Percentiles rank a stretch among this genome's conserved stretches.
Evolutionary conservation across 805 yeast genomes (phyloP).

Genomic region (Candida sithepensis): DNA sequence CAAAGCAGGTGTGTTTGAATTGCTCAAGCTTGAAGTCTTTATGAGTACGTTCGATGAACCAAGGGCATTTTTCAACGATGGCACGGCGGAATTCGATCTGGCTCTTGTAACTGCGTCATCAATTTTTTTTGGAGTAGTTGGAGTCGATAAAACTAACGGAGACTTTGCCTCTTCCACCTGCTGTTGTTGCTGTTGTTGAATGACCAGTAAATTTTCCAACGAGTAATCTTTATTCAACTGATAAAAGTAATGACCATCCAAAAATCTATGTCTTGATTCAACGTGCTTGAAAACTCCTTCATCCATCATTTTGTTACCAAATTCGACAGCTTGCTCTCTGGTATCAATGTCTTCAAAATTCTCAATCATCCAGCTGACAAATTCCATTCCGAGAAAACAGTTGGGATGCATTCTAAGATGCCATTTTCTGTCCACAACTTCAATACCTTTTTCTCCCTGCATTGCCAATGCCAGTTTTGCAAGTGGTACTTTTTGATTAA

Average conservation of each 20-base stretch:
- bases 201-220: slow-evolving; percentile 21
- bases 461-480: slow-evolving; percentile 58
- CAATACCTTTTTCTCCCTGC: slow-evolving; percentile 62
- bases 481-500: slow-evolving; percentile 49
- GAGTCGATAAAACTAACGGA: slow-evolving; percentile 9
- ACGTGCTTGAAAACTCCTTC: slow-evolving; percentile 76
- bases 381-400: slow-evolving; percentile 81
- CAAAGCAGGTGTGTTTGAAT: slow-evolving; percentile 6
- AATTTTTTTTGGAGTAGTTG: slow-evolving; percentile 10
- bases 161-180: slow-evolving; percentile 3
- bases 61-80: slow-evolving; percentile 7
- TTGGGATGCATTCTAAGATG: slow-evolving; percentile 75
- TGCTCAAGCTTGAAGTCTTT: not conserved
- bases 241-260: slow-evolving; percentile 93
- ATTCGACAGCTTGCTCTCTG: slow-evolving; percentile 77
- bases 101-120: slow-evolving; percentile 3
- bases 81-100: slow-evolving; percentile 13
- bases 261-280: slow-evolving; percentile 73
- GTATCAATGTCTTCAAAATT: slow-evolving; percentile 75
- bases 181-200: not conserved
- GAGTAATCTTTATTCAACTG: slow-evolving; percentile 57
- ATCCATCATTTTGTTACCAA: slow-evolving; percentile 75
- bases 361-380: slow-evolving; percentile 81
- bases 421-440: slow-evolving; percentile 81
- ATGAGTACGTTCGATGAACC: not conserved